Percentiles rank a stretch among this genome's conserved stretches.
phyloP scores from a whole-genome alignment of 176 grass and related monocot genomes.

The Triticum aestivum region IWGSC_CS_RefSeq_v2.1 NC_057801.1:49452272-49452771 shows the following conservation, averaged over 20 bases:
- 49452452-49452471: slow-evolving; percentile 1
- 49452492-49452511: not conserved
- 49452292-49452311: slow-evolving; percentile 46
- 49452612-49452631: slow-evolving; percentile 67
- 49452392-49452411: slow-evolving; percentile 41
- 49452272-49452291: slow-evolving; percentile 28
- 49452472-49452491: not conserved
- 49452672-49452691: slow-evolving; percentile 6
- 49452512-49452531: not conserved
- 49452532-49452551: not conserved
- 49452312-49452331: slow-evolving; percentile 54
- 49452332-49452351: slow-evolving; percentile 49
- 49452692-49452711: slow-evolving; percentile 33
- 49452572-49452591: slow-evolving; percentile 45
- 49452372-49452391: slow-evolving; percentile 26
- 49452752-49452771: not conserved
- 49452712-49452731: slow-evolving; percentile 37
- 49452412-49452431: slow-evolving; percentile 34
- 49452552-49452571: not conserved
- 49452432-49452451: slow-evolving; percentile 48
- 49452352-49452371: slow-evolving; percentile 27
- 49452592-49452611: slow-evolving; percentile 63
- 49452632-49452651: slow-evolving; percentile 40
- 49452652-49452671: slow-evolving; percentile 28
- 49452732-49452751: not conserved